A percentile compares a stretch with the other conserved stretches of the same genome.
phyloP scores from a whole-genome alignment of 1,284 basidiomycete species.

The Schizophyllum amplum region DNA sequence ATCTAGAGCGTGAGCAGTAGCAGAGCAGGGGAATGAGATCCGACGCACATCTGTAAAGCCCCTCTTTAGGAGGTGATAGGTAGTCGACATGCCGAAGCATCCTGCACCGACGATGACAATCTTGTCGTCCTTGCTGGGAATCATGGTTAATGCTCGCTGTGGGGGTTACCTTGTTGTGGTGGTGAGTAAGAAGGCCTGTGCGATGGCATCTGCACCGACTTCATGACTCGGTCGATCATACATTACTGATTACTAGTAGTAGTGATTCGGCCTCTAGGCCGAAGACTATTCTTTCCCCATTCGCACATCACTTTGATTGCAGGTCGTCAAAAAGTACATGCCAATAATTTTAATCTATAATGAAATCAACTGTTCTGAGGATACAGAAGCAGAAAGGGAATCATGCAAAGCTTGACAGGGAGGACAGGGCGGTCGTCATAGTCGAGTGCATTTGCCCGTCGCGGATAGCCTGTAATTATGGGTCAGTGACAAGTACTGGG shows the following conservation, averaged over 20 bases:
- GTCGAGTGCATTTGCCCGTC: constrained; percentile 64
- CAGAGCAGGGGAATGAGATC: neutral
- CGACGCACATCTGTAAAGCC: constrained; percentile 38
- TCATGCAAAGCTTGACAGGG: neutral
- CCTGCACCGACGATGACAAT: constrained; percentile 81
- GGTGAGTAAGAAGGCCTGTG: too few species aligned
- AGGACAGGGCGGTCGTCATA: constrained; percentile 44
- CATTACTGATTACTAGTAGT: too few species aligned
- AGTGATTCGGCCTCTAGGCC: too few species aligned
- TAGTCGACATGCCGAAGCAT: constrained; percentile 81
- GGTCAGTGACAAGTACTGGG: neutral
- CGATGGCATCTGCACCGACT: too few species aligned
- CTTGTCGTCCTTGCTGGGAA: constrained; percentile 20
- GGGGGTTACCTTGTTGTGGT: neutral
- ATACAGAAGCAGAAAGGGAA: neutral
- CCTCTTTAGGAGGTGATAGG: constrained; percentile 62
- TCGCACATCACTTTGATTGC: too few species aligned
- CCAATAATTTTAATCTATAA: constrained; percentile 2
- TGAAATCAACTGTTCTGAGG: constrained; percentile 1
- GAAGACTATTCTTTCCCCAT: too few species aligned
- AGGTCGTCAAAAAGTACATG: too few species aligned
- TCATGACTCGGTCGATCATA: too few species aligned
- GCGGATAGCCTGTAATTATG: constrained; percentile 32
- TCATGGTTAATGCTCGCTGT: constrained; percentile 15
- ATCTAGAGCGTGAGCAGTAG: neutral